Percentiles rank a stretch among this genome's conserved stretches.
These are phyloP conservation scores for Didymellaceae sp. DNA, from an alignment of 2,329 filamentous ascomycete genomes.

Conservation along the genomic window DNA sequence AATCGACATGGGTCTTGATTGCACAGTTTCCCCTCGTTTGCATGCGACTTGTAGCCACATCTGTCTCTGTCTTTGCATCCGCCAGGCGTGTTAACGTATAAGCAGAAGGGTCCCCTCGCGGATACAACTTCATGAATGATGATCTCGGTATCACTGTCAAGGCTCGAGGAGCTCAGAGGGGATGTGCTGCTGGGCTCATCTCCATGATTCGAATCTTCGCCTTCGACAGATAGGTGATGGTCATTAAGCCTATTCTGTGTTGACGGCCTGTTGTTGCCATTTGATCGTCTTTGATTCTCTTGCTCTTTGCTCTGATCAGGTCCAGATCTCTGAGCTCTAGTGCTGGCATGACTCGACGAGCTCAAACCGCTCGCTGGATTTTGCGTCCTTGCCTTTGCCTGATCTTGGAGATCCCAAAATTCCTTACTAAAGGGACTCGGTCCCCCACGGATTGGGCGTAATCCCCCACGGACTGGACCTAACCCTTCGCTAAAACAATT, in stretches of 20 bases:
- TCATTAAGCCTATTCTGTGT: not conserved
- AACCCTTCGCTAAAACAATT: too few species aligned
- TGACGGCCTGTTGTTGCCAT: not conserved
- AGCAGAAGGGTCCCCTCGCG: not conserved
- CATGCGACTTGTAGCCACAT: not conserved
- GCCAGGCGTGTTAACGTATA: not conserved
- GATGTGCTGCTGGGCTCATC: too few species aligned
- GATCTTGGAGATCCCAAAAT: not conserved
- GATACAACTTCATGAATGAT: not conserved
- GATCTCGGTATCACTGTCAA: not conserved
- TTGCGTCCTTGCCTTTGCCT: too few species aligned
- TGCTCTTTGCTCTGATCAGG: not conserved
- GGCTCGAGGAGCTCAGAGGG: not conserved
- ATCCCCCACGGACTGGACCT: too few species aligned
- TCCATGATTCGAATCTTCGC: too few species aligned
- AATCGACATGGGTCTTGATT: not conserved
- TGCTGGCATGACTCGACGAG: too few species aligned
- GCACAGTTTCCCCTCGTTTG: not conserved
- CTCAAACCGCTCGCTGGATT: too few species aligned
- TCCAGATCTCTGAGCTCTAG: too few species aligned
- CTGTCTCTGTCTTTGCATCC: not conserved
- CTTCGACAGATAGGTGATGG: too few species aligned
- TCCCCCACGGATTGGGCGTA: not conserved
- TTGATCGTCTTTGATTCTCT: not conserved
- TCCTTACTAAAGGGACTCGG: not conserved